Evolutionary conservation across 2,329 filamentous ascomycete genomes (phyloP).

Genomic region (Catunica adiposa): DNA sequence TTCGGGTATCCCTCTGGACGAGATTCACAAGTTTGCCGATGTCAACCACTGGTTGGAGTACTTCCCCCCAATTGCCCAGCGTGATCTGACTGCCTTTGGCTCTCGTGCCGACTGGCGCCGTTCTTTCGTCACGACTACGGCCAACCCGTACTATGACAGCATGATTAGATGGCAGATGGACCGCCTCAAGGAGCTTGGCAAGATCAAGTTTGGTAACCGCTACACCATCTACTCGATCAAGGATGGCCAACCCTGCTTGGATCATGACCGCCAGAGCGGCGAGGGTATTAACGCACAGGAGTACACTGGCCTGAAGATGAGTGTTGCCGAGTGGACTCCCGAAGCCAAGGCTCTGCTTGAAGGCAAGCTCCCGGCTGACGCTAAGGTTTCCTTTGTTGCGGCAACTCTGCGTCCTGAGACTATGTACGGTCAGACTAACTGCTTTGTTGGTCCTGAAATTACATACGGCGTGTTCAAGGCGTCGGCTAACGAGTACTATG

Average conservation of each 20-base stretch:
- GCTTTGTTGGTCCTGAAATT: conserved; percentile 84
- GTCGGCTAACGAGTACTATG: conserved; percentile 61
- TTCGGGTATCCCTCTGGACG: conserved; percentile 68
- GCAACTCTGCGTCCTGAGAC: conserved; percentile 91
- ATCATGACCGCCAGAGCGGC: conserved; percentile 31
- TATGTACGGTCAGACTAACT: conserved; percentile 96
- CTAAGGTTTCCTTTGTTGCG: conserved; percentile 75
- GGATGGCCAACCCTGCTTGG: conserved; percentile 35
- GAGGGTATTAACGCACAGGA: conserved; percentile 58
- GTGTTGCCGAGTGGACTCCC: conserved; percentile 76
- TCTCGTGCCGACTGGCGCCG: conserved; percentile 85
- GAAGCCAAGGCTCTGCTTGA: conserved; percentile 54
- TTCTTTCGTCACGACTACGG: conserved; percentile 85
- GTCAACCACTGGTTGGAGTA: conserved; percentile 81
- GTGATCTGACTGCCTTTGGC: conserved; percentile 67
- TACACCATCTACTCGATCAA: conserved; percentile 91
- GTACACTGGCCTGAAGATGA: conserved; percentile 83
- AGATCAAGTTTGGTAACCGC: conserved; percentile 84
- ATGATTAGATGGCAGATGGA: conserved; percentile 98
- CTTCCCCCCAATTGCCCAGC: conserved; percentile 42
- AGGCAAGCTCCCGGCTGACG: conserved; percentile 60
- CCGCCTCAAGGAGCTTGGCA: conserved; percentile 69
- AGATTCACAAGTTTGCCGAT: conserved; percentile 88
- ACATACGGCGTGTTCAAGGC: conserved; percentile 78
- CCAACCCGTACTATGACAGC: conserved; percentile 90